Conservation (phyloP, 345 rosid species). For the Heritiera fomes region DNA sequence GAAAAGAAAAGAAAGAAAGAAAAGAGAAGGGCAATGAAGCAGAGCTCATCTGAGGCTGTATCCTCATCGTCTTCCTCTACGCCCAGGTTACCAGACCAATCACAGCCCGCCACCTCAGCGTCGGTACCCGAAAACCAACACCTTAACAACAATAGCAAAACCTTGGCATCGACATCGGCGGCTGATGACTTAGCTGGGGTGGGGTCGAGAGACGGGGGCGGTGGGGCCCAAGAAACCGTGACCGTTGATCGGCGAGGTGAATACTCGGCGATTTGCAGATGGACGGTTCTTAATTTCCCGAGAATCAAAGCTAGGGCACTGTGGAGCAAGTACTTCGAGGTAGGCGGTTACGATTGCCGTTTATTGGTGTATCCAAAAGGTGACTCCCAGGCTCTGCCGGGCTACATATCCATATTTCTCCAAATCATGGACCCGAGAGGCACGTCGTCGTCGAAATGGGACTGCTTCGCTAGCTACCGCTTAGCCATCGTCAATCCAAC, state of each 20-base stretch:
- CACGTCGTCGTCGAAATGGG: slow-evolving; percentile 81
- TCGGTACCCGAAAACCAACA: slow-evolving; percentile 31
- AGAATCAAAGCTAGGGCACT: slow-evolving; percentile 86
- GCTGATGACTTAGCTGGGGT: slow-evolving; percentile 62
- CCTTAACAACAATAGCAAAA: slow-evolving; percentile 19
- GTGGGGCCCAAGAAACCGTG: slow-evolving; percentile 80
- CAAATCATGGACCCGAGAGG: slow-evolving; percentile 99
- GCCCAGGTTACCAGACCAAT: slow-evolving; percentile 41
- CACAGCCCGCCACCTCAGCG: slow-evolving; percentile 45
- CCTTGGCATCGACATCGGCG: slow-evolving; percentile 45
- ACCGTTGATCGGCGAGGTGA: slow-evolving; percentile 81
- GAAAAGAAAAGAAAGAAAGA: neutral
- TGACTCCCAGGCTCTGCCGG: slow-evolving; percentile 93
- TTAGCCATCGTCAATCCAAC: slow-evolving; percentile 71
- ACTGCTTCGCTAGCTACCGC: slow-evolving; percentile 97
- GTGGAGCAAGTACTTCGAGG: slow-evolving; percentile 98
- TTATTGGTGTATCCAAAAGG: slow-evolving; percentile 92
- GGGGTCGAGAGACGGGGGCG: slow-evolving; percentile 65
- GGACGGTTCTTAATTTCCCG: slow-evolving; percentile 85
- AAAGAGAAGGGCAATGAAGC: slow-evolving; percentile 46
- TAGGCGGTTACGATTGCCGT: slow-evolving; percentile 98
- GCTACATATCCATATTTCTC: slow-evolving; percentile 83
- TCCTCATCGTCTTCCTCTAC: slow-evolving; percentile 48
- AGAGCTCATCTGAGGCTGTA: slow-evolving; percentile 68
- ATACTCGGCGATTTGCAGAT: slow-evolving; percentile 77